Percentiles rank a stretch among this genome's conserved stretches.
Evolutionary conservation across 176 grass and related monocot species (phyloP).

Genomic region (Eragrostis curvula): DNA sequence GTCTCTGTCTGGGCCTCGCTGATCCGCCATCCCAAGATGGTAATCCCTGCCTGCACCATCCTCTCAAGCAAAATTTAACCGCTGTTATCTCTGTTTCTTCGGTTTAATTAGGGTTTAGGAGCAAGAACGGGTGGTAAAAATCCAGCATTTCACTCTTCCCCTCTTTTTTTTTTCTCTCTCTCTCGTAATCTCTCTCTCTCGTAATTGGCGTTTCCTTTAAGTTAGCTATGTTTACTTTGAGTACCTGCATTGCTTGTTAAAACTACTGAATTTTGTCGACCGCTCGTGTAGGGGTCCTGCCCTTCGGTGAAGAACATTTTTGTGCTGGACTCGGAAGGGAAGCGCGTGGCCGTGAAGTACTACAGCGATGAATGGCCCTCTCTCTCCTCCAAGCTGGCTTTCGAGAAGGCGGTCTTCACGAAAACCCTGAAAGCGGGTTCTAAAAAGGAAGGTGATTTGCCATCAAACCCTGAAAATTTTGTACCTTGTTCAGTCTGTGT

Average conservation of each 20-base stretch:
- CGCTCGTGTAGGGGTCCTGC: constrained; percentile 43
- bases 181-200: no score
- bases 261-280: neutral
- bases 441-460: constrained; percentile 40
- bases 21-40: constrained; percentile 18
- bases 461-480: neutral
- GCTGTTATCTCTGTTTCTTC: neutral
- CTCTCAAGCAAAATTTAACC: neutral
- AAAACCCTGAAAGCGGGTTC: constrained; percentile 61
- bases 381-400: constrained; percentile 57
- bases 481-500: neutral
- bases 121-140: constrained; percentile 3
- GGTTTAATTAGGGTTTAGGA: constrained; percentile 34
- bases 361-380: constrained; percentile 64
- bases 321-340: constrained; percentile 71
- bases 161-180: neutral
- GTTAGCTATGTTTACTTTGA: neutral
- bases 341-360: constrained; percentile 68
- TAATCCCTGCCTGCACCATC: neutral
- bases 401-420: constrained; percentile 68
- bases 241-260: neutral
- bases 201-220: neutral
- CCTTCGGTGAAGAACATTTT: constrained; percentile 70
- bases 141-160: neutral
- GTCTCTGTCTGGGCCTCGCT: neutral